Percentiles rank a stretch among this genome's conserved stretches.
phyloP scores from a whole-genome alignment of 805 yeast genomes.

The Yarrowia keelungensis region DNA sequence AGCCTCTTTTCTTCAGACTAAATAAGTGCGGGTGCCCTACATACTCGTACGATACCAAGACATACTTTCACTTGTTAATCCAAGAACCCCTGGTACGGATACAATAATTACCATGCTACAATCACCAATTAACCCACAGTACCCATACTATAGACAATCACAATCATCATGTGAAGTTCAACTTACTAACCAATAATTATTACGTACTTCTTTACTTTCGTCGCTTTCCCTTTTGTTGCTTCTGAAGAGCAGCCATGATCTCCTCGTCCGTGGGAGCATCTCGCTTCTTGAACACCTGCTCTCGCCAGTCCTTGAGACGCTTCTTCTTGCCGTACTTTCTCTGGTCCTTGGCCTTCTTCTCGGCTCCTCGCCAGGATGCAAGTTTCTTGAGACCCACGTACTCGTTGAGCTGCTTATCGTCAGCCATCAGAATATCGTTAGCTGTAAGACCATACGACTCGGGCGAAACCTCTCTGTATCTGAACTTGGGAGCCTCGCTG shows the following conservation, averaged over 20 bases:
- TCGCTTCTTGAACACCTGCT: constrained; percentile 72
- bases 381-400: constrained; percentile 88
- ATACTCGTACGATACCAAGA: too few species aligned
- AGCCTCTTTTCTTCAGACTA: too few species aligned
- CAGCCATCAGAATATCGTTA: constrained; percentile 88
- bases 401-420: constrained; percentile 82
- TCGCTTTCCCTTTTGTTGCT: constrained; percentile 35
- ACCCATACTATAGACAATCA: too few species aligned
- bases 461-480: constrained; percentile 93
- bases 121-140: too few species aligned
- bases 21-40: too few species aligned
- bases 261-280: constrained; percentile 51
- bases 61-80: too few species aligned
- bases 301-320: constrained; percentile 88
- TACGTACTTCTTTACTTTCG: constrained; percentile 2
- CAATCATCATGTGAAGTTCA: too few species aligned
- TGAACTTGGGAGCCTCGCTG: constrained; percentile 62
- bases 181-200: not conserved
- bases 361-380: constrained; percentile 88
- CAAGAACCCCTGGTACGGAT: too few species aligned
- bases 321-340: constrained; percentile 83
- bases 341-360: constrained; percentile 74
- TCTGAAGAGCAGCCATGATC: constrained; percentile 40
- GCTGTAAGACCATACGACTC: constrained; percentile 87
- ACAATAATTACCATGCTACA: too few species aligned